Percentiles rank a stretch among this genome's conserved stretches.
Conservation (phyloP, 1,139 yeast genomes). For the Kodamaea alishanica region DNA sequence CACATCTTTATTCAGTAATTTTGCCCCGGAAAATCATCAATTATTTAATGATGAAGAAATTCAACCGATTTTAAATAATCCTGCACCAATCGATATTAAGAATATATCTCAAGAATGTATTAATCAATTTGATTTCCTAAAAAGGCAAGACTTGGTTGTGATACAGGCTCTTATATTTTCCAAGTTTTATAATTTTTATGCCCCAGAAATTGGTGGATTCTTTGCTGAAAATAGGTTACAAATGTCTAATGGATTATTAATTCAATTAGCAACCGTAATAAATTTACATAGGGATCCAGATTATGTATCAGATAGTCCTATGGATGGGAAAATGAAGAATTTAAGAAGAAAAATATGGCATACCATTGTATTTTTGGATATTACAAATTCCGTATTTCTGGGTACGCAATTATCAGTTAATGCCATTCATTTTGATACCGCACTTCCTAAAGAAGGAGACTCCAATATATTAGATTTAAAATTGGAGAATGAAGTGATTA, state of each 20-base stretch:
- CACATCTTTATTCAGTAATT: constrained; percentile 10
- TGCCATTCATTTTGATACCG: constrained; percentile 22
- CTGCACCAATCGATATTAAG: constrained; percentile 18
- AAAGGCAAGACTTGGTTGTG: constrained; percentile 13
- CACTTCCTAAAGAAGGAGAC: constrained; percentile 19
- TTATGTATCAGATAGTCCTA: constrained; percentile 3
- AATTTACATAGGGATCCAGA: constrained; percentile 16
- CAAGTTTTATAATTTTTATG: constrained; percentile 23
- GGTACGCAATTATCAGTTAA: constrained; percentile 17
- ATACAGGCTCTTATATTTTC: constrained; percentile 19
- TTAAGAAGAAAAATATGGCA: constrained; percentile 25
- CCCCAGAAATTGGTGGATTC: constrained; percentile 31
- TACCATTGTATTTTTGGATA: constrained; percentile 20
- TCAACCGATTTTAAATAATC: constrained; percentile 12
- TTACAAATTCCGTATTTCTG: constrained; percentile 11
- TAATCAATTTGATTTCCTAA: constrained; percentile 10
- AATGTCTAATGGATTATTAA: constrained; percentile 10
- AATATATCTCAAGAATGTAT: constrained; percentile 18
- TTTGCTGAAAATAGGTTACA: constrained; percentile 9
- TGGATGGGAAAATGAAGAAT: constrained; percentile 11
- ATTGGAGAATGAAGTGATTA: constrained; percentile 20
- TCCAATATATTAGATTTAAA: constrained; percentile 17
- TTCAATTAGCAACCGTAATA: constrained; percentile 14
- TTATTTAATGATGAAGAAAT: not conserved
- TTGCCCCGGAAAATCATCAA: constrained; percentile 1